Evolutionary conservation across 345 rosid species (phyloP), one percentile per base, ranked within the genome.

Genomic region (Salix udensis): DNA sequence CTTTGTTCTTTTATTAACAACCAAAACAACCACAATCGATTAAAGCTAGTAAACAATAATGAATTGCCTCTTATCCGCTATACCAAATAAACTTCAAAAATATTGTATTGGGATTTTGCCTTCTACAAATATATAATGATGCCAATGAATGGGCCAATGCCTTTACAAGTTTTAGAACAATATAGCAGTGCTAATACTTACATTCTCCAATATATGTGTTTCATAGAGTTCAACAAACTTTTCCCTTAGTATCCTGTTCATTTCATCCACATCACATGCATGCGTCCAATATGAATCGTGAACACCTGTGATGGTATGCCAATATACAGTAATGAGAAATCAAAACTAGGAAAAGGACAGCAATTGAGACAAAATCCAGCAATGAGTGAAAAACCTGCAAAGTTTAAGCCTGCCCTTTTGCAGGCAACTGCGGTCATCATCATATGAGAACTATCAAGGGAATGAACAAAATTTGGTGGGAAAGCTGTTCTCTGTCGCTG

Each of bases 201-300:
- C 99, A 84, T 91, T 90, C 85, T 96, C 98, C 78, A 96, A 78
- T 74, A 96, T 90, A 6, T 98, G 97, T 70, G 77, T 87, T 62
- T 92, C 93, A 67, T 96, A 92, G 64, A 96, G 97, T 76, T 94
- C 93, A 67, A 96, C 92, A 53, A 96, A 96, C 76, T 96, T 94
- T 86, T 96, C 94, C 71, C 99, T 83, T 71, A 96, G 83, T 85
- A 92, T 92, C 81, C 40, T 82, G 87, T 92, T 96, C 89, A 96
- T 76, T 84, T 74, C 81, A 81, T 96, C 97, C 80, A 94, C 98
- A 65, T 96, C 93, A 80, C 98, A 88, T n/a, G 98, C 99, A 85
- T 96, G 99, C 1, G 98, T 96, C 99, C 99, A 96, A 69, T 88
- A 96, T 21, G 99, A 96, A 88, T 96, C 99, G 73, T 96, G 99